Conservation (phyloP, 176 grass and related monocot genomes). For the Aegilops tauschii region DNA sequence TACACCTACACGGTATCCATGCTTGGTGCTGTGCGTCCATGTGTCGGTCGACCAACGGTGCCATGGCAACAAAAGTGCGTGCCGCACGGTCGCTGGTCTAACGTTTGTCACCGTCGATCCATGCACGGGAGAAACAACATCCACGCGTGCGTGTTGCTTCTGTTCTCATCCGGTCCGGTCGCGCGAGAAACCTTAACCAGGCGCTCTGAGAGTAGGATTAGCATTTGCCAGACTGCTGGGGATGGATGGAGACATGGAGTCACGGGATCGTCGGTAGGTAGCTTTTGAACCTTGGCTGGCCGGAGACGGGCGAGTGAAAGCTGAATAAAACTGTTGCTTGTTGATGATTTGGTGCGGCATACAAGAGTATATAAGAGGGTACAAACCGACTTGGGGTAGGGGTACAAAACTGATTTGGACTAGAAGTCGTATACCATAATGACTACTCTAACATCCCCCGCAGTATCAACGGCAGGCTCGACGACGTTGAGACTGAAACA, state of each 20-base stretch:
- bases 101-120: background rate
- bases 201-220: background rate
- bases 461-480: too few relatives aligned
- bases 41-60: background rate
- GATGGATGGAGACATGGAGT: background rate
- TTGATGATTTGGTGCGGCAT: too few relatives aligned
- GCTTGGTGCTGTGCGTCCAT: background rate
- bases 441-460: too few relatives aligned
- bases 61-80: background rate
- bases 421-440: too few relatives aligned
- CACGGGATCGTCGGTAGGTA: background rate
- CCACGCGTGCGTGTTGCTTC: background rate
- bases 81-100: background rate
- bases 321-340: too few relatives aligned
- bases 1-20: background rate
- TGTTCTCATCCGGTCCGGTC: background rate
- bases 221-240: too few relatives aligned
- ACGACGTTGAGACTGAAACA: too few relatives aligned
- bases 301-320: too few relatives aligned
- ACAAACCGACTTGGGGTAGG: too few relatives aligned
- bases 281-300: too few relatives aligned
- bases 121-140: background rate
- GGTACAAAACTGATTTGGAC: too few relatives aligned
- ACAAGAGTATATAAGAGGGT: too few relatives aligned
- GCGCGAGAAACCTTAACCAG: background rate